Conservation (phyloP, 257 asterid species). For the Petunia axillaris region DNA sequence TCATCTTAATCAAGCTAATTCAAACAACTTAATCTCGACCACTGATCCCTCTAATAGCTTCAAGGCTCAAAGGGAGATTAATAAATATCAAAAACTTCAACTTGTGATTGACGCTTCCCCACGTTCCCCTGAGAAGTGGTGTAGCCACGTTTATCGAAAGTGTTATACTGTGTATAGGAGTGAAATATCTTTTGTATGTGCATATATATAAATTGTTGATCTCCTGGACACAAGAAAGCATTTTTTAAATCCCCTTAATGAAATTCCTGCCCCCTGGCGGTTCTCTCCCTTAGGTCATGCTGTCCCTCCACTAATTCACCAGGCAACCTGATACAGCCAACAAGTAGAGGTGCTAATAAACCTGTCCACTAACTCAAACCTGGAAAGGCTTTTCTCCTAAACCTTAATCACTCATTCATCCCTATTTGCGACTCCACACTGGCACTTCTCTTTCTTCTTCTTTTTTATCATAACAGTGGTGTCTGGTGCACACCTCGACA, state of each 20-base stretch:
- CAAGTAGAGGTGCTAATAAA: background rate
- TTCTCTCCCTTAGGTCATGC: background rate
- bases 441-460: too few relatives aligned
- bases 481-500: too few relatives aligned
- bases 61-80: background rate
- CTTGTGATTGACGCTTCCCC: background rate
- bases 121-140: background rate
- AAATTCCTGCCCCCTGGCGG: background rate
- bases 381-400: conserved; percentile 10
- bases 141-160: background rate
- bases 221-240: too few relatives aligned
- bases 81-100: background rate
- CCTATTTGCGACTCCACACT: too few relatives aligned
- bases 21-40: background rate
- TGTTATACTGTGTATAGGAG: too few relatives aligned
- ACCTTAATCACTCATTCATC: too few relatives aligned
- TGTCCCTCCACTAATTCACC: background rate
- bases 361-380: background rate
- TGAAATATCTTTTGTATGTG: too few relatives aligned
- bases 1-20: background rate
- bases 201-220: too few relatives aligned
- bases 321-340: background rate
- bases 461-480: too few relatives aligned
- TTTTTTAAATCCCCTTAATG: too few relatives aligned
- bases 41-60: too few relatives aligned